phyloP scores from a whole-genome alignment of 805 yeast species.

The Yarrowia alimentaria region DNA sequence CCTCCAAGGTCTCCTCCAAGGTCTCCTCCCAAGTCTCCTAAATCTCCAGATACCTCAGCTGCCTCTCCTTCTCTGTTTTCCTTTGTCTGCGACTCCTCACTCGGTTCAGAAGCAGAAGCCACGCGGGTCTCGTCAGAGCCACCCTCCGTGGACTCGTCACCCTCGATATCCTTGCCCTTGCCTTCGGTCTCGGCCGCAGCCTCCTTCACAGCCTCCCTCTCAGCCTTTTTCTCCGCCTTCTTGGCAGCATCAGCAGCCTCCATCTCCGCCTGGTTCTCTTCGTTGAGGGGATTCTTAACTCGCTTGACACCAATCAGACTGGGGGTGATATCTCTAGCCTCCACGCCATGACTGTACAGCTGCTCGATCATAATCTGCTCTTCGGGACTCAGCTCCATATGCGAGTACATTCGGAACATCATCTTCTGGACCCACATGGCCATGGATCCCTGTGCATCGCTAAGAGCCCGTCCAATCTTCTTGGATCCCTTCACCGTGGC shows the following conservation, averaged over 20 bases:
- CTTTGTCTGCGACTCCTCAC: no score
- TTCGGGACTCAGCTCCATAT: conserved; percentile 70
- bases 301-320: conserved; percentile 54
- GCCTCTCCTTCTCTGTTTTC: no score
- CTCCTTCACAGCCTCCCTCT: conserved; percentile 26
- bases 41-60: no score
- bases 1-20: not conserved
- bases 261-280: conserved; percentile 30
- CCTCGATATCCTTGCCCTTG: not conserved
- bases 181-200: conserved; percentile 18
- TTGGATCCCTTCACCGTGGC: conserved; percentile 48
- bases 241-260: no score
- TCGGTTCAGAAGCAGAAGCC: no score
- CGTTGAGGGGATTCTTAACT: conserved; percentile 52
- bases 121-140: no score
- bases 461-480: conserved; percentile 43
- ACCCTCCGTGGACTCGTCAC: no score
- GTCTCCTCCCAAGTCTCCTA: not conserved
- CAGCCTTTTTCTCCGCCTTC: conserved; percentile 8
- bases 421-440: conserved; percentile 81
- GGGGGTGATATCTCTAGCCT: conserved; percentile 64
- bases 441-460: conserved; percentile 69
- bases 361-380: conserved; percentile 87
- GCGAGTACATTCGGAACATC: conserved; percentile 70
- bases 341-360: conserved; percentile 78